A percentile compares a stretch with the other conserved stretches of the same genome.
Conservation (phyloP, 169 alveolate genomes). For the Amoebophrya sp. region DNA sequence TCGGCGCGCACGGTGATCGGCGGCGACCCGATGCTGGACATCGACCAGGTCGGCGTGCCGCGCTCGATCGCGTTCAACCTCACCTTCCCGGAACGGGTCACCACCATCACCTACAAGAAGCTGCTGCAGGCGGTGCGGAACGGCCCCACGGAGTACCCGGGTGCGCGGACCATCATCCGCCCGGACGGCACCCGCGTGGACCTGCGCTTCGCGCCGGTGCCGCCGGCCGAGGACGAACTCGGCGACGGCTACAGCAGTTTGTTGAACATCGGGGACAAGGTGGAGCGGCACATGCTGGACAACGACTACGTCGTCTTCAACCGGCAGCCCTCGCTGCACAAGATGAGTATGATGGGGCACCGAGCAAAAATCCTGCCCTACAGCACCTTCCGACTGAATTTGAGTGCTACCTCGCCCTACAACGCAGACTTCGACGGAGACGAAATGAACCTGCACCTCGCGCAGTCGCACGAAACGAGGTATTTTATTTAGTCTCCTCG, state of each 20-base stretch:
- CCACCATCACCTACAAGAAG: constrained; percentile 82
- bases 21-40: constrained; percentile 95
- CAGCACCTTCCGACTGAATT: constrained; percentile 96
- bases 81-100: constrained; percentile 97
- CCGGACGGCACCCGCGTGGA: constrained; percentile 74
- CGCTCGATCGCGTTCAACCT: constrained; percentile 93
- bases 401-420: constrained; percentile 98
- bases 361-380: constrained; percentile 88
- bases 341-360: constrained; percentile 99
- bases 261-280: constrained; percentile 37
- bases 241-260: no score
- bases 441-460: constrained; percentile 99
- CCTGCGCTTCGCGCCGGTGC: background rate
- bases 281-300: constrained; percentile 97
- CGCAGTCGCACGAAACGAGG: constrained; percentile 91
- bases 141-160: constrained; percentile 98
- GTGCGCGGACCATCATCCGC: constrained; percentile 88
- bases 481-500: background rate
- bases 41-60: constrained; percentile 96
- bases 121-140: constrained; percentile 66
- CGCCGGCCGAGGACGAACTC: background rate
- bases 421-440: constrained; percentile 99
- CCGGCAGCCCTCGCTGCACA: constrained; percentile 99
- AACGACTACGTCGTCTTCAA: constrained; percentile 97
- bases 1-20: constrained; percentile 99